Evolutionary conservation across 2,329 filamentous ascomycete species (phyloP).

Genomic region (Venturiaceae sp.): DNA sequence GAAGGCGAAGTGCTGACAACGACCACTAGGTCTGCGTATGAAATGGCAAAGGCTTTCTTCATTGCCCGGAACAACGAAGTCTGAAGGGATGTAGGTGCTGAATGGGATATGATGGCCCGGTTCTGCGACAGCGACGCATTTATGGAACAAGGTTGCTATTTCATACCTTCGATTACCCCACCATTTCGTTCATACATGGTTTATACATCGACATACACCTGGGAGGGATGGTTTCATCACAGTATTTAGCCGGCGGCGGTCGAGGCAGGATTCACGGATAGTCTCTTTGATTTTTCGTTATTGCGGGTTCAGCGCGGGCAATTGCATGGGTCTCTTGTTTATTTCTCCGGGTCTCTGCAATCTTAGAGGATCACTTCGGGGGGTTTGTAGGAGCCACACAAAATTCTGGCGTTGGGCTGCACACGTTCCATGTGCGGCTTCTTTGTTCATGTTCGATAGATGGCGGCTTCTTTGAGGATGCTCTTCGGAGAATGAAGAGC

Average conservation of each 20-base stretch:
- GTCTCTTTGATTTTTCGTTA: not conserved
- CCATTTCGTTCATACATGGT: not conserved
- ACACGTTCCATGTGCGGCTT: not conserved
- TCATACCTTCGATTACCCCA: not conserved
- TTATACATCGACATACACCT: not conserved
- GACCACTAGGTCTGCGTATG: slow-evolving; percentile 47
- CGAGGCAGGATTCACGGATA: not conserved
- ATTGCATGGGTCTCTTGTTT: not conserved
- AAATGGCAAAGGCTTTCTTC: slow-evolving; percentile 61
- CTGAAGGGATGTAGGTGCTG: not conserved
- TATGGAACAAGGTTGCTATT: not conserved
- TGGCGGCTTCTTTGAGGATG: not conserved
- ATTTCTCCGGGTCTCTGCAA: not conserved
- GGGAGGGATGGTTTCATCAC: not conserved
- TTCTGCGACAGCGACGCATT: not conserved
- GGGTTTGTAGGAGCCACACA: not conserved
- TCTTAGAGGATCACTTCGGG: not conserved
- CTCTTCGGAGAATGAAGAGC: not conserved
- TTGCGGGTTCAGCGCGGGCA: not conserved
- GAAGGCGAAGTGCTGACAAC: slow-evolving; percentile 11
- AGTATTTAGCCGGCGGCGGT: not conserved
- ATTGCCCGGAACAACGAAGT: slow-evolving; percentile 30
- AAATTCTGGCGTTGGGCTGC: not conserved
- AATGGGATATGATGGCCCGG: not conserved
- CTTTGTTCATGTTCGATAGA: not conserved